phyloP scores from a whole-genome alignment of 108 stramenopile species.

The Discostella pseudostelligera region DNA sequence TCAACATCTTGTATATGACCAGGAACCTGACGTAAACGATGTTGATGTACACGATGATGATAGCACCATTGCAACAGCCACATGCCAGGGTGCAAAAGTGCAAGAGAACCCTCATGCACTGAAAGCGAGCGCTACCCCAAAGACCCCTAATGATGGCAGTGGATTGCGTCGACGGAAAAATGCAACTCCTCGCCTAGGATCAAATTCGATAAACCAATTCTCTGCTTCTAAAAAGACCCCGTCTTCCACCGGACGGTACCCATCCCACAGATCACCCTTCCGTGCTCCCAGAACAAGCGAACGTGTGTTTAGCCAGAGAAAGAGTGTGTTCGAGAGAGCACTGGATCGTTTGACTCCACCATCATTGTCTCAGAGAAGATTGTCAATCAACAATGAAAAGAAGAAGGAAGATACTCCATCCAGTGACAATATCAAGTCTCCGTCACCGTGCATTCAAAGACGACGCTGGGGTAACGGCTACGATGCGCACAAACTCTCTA shows the following conservation, averaged over 20 bases:
- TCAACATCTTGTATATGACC: conserved; percentile 48
- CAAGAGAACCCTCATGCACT: conserved; percentile 1
- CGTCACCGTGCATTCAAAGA: conserved; percentile 12
- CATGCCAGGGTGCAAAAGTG: conserved; percentile 11
- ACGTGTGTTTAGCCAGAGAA: conserved; percentile 36
- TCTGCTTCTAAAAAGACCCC: conserved; percentile 26
- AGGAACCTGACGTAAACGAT: conserved; percentile 34
- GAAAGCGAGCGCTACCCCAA: background rate
- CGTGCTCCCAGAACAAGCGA: conserved; percentile 18
- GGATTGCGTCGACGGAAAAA: conserved; percentile 39
- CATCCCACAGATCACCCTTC: conserved; percentile 29
- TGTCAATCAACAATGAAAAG: conserved; percentile 6
- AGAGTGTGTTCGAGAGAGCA: conserved; percentile 50
- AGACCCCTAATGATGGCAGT: conserved; percentile 29
- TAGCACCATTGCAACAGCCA: conserved; percentile 37
- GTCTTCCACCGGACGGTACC: conserved; percentile 10
- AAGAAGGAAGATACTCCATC: conserved; percentile 19
- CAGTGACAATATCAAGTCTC: conserved; percentile 5
- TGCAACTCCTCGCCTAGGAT: conserved; percentile 20
- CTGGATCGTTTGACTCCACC: conserved; percentile 42
- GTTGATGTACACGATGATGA: conserved; percentile 33
- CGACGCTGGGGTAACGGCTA: conserved; percentile 43
- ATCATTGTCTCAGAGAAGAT: conserved; percentile 13
- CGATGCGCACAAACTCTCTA: conserved; percentile 22
- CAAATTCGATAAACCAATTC: conserved; percentile 4